Evolutionary conservation across 2,329 filamentous ascomycete genomes (phyloP).

Genomic region (Graphiopsis chlorocephala): DNA sequence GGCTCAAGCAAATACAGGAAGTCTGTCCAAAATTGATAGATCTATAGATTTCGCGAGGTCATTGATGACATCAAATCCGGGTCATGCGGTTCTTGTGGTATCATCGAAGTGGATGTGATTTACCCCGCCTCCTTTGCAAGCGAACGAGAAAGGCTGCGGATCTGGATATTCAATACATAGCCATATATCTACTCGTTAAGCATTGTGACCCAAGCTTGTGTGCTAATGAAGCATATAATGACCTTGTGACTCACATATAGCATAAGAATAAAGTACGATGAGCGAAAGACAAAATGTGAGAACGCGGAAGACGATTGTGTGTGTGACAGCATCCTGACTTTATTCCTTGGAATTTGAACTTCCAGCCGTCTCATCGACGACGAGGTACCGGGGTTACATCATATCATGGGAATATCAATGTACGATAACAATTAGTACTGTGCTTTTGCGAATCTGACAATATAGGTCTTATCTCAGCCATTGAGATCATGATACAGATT

Average conservation of each 20-base stretch:
- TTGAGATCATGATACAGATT: neutral
- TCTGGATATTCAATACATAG: neutral
- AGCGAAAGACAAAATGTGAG: too few relatives aligned
- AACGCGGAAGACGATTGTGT: too few relatives aligned
- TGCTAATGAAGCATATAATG: neutral
- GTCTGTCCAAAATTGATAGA: neutral
- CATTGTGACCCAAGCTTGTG: neutral
- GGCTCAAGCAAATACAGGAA: neutral
- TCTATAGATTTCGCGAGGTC: neutral
- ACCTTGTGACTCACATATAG: neutral
- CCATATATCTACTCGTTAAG: neutral
- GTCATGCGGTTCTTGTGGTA: neutral
- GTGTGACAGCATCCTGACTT: too few relatives aligned
- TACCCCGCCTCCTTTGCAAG: neutral
- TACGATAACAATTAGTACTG: neutral
- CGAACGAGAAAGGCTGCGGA: neutral
- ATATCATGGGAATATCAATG: neutral
- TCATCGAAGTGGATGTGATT: neutral
- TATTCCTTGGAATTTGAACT: too few relatives aligned
- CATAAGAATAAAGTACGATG: too few relatives aligned
- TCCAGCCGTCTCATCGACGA: too few relatives aligned
- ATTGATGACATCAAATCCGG: neutral
- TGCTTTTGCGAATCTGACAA: neutral
- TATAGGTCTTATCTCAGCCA: neutral
- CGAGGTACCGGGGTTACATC: neutral